phyloP scores from a whole-genome alignment of 768 basidiomycete genomes.

The Pleurotus sapidus region DNA sequence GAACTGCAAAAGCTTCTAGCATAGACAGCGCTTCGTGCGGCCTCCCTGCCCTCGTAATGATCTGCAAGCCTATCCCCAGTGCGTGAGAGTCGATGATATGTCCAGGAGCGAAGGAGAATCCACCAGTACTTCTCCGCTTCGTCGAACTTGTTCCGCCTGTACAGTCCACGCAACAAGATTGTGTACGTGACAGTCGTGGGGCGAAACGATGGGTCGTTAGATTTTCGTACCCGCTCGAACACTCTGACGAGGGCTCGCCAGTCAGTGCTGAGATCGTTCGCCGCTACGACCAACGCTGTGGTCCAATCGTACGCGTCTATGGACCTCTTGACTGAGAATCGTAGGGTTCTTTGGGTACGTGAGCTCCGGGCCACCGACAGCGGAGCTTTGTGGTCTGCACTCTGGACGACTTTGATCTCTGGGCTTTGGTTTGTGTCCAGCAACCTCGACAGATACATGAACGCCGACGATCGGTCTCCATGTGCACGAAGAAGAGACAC shows the following conservation, averaged over 20 bases:
- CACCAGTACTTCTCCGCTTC: constrained; percentile 44
- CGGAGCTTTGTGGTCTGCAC: not conserved
- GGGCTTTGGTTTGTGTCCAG: constrained; percentile 7
- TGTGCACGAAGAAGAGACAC: constrained; percentile 41
- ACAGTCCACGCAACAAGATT: constrained; percentile 50
- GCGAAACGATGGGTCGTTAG: constrained; percentile 21
- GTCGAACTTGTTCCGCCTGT: constrained; percentile 35
- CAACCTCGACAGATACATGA: constrained; percentile 42
- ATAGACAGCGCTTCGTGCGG: constrained; percentile 47
- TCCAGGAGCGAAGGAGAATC: constrained; percentile 30
- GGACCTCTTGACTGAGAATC: constrained; percentile 17
- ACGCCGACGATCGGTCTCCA: constrained; percentile 40
- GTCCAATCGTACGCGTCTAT: constrained; percentile 47
- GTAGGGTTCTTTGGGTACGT: constrained; percentile 5
- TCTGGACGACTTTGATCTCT: not conserved
- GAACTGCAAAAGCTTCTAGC: constrained; percentile 39
- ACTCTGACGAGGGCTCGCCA: constrained; percentile 30
- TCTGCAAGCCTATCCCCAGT: constrained; percentile 48
- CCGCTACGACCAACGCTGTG: constrained; percentile 40
- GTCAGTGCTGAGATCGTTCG: constrained; percentile 32
- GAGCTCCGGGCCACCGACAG: not conserved
- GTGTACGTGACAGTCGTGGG: constrained; percentile 50
- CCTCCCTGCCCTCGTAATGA: constrained; percentile 39
- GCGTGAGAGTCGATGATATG: constrained; percentile 42
- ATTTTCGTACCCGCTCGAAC: constrained; percentile 28